These are phyloP conservation scores for Monsonia emarginata DNA, from an alignment of 441 rosid species.

Conservation along the genomic window DNA sequence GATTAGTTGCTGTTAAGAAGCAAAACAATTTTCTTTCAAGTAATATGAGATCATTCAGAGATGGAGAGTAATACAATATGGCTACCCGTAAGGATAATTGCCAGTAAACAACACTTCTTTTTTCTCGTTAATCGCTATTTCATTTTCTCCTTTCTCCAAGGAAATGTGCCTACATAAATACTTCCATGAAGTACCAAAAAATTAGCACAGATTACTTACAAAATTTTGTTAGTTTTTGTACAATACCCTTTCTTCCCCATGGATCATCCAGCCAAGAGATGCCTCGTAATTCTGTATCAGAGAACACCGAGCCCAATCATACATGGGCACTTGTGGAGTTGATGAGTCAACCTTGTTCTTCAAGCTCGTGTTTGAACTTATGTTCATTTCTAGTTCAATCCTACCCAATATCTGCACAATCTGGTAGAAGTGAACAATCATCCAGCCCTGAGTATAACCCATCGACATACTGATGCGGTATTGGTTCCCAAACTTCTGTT, in stretches of 20 bases:
- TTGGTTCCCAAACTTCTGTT: slow-evolving; percentile 18
- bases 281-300: slow-evolving; percentile 4
- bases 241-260: background rate
- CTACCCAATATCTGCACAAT: slow-evolving; percentile 55
- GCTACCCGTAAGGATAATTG: too few species aligned
- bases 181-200: background rate
- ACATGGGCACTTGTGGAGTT: slow-evolving; percentile 10
- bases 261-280: background rate
- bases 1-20: too few species aligned
- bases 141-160: slow-evolving; percentile 13
- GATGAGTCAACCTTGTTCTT: slow-evolving; percentile 13
- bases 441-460: slow-evolving; percentile 52
- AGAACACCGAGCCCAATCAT: background rate
- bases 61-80: too few species aligned
- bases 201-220: slow-evolving; percentile 19
- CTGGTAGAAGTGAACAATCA: slow-evolving; percentile 47
- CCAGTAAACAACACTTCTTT: background rate
- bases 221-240: slow-evolving; percentile 16
- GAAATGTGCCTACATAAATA: slow-evolving; percentile 14
- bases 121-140: slow-evolving; percentile 12
- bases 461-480: slow-evolving; percentile 40
- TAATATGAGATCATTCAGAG: too few species aligned
- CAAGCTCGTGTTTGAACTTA: background rate
- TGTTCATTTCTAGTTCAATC: slow-evolving; percentile 5
- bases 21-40: too few species aligned